Conservation (phyloP, 1,284 basidiomycete species). For the Cutaneotrichosporon arboriforme region DNA sequence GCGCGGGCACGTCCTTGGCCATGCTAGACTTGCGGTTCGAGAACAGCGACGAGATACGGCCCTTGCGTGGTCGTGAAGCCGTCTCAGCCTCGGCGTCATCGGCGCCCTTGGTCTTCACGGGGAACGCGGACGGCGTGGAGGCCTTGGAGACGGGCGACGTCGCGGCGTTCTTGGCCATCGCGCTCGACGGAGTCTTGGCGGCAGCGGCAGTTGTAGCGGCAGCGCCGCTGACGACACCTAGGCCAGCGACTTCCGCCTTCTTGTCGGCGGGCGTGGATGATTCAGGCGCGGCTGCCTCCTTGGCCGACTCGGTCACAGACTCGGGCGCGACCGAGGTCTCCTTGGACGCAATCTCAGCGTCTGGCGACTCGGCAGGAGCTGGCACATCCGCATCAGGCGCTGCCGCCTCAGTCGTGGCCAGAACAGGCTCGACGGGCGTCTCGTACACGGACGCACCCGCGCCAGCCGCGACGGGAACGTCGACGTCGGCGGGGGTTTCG, state of each 20-base stretch:
- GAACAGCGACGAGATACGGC: slow-evolving; percentile 6
- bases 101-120: background rate
- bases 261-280: background rate
- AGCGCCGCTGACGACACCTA: background rate
- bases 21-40: background rate
- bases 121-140: background rate
- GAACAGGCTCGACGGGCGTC: background rate
- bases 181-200: too few species aligned
- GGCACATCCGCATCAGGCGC: too few species aligned
- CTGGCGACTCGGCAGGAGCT: background rate
- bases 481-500: too few species aligned
- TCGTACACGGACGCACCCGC: background rate
- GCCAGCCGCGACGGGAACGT: too few species aligned
- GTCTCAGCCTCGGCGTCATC: background rate
- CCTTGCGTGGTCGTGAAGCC: background rate
- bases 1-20: background rate
- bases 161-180: background rate
- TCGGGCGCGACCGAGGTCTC: background rate
- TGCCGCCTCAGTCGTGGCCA: background rate
- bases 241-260: background rate
- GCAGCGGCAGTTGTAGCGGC: background rate
- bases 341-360: background rate
- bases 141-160: background rate
- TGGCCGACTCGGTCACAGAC: background rate
- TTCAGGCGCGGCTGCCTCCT: too few species aligned